Conservation (phyloP, 2,329 filamentous ascomycete genomes). For the Lasiodiplodia sp. region DNA sequence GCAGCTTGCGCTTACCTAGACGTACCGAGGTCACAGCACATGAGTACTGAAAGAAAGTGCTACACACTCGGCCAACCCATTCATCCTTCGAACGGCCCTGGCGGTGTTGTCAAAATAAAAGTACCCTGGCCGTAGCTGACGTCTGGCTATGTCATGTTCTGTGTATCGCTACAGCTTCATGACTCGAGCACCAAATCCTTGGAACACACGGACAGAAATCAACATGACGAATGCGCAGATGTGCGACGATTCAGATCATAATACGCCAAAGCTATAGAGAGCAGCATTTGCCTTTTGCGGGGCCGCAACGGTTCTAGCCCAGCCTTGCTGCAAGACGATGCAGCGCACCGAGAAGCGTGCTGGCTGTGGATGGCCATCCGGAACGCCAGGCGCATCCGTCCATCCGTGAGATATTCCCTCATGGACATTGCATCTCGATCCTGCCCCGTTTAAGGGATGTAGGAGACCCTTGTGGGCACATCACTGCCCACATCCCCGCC, state of each 20-base stretch:
- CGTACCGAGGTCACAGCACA: background rate
- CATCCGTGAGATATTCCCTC: background rate
- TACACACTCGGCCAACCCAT: background rate
- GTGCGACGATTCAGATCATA: no score
- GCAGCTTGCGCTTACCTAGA: background rate
- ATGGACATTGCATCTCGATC: background rate
- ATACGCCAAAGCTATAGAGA: no score
- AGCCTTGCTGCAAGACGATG: no score
- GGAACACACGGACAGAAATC: background rate
- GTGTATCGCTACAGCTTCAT: background rate
- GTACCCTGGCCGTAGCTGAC: background rate
- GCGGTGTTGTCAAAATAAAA: background rate
- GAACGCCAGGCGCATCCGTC: slow-evolving; percentile 7
- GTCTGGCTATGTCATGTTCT: background rate
- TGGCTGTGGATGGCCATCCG: background rate
- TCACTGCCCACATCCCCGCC: background rate
- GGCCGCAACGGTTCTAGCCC: no score
- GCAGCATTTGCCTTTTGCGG: no score
- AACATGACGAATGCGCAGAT: no score
- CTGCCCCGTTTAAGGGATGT: background rate
- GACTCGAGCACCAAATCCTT: background rate
- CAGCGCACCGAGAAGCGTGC: background rate
- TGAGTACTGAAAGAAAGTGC: background rate
- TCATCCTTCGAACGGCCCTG: background rate
- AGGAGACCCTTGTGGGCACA: background rate